phyloP scores from a whole-genome alignment of 2,329 filamentous ascomycete genomes.

The Hymenotorrendiella dingleyae region DNA sequence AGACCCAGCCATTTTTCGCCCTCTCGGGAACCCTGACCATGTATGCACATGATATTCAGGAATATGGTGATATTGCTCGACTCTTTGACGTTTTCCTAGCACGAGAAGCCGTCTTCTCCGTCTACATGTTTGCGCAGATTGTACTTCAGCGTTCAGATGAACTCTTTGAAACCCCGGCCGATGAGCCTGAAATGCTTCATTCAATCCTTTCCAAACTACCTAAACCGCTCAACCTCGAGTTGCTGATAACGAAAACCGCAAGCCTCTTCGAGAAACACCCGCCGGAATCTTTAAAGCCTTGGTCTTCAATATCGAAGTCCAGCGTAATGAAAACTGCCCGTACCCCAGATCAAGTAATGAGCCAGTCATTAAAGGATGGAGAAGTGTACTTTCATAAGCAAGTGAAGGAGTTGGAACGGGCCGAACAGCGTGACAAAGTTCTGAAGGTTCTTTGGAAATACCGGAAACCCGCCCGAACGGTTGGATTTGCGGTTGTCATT shows the following conservation, averaged over 20 bases:
- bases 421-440: conserved; percentile 50
- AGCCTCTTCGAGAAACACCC: conserved; percentile 60
- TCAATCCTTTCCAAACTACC: conserved; percentile 83
- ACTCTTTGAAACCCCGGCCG: conserved; percentile 73
- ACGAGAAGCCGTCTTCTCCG: conserved; percentile 75
- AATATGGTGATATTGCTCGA: conserved; percentile 80
- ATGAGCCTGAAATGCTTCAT: conserved; percentile 91
- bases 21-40: conserved; percentile 89
- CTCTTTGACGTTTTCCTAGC: conserved; percentile 91
- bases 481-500: conserved; percentile 60
- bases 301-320: conserved; percentile 63
- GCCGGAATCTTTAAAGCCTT: conserved; percentile 65
- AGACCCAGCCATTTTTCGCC: conserved; percentile 83
- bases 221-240: conserved; percentile 71
- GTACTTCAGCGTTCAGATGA: conserved; percentile 75
- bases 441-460: conserved; percentile 54
- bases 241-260: conserved; percentile 61
- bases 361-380: conserved; percentile 61
- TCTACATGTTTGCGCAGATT: conserved; percentile 90
- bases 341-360: conserved; percentile 40
- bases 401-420: conserved; percentile 61
- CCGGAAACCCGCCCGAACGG: conserved; percentile 54
- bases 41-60: conserved; percentile 93
- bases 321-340: conserved; percentile 84
- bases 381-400: conserved; percentile 64